Conservation (phyloP, 371 early-diverging fungal species). For the Coemansia sp. region DNA sequence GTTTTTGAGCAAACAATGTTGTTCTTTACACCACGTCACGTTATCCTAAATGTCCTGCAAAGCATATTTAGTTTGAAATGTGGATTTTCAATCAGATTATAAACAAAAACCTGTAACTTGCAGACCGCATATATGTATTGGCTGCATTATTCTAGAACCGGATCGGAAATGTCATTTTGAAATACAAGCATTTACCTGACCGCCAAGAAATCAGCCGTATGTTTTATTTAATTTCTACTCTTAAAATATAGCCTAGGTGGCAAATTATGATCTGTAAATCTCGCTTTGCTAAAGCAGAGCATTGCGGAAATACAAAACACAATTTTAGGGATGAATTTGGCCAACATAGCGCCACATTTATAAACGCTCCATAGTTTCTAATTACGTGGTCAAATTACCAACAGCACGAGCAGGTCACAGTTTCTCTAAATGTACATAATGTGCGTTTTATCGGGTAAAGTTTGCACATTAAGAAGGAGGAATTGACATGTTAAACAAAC, state of each 20-base stretch:
- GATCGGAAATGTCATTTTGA: background rate
- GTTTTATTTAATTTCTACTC: background rate
- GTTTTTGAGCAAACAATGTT: too few relatives aligned
- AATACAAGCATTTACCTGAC: background rate
- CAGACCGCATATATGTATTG: background rate
- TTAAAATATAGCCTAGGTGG: background rate
- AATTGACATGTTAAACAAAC: background rate
- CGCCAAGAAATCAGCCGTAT: background rate
- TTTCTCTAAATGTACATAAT: background rate
- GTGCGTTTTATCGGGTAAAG: background rate
- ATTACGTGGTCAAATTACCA: background rate
- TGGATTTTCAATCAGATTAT: background rate
- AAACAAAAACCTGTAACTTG: background rate
- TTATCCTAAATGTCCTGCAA: too few relatives aligned
- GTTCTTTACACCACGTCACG: too few relatives aligned
- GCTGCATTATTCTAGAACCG: background rate
- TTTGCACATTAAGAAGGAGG: background rate
- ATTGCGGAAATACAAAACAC: too few relatives aligned
- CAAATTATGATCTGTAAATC: background rate
- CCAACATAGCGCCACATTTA: background rate
- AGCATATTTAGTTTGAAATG: too few relatives aligned
- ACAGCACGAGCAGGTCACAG: background rate
- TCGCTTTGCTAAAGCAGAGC: background rate
- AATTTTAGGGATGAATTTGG: background rate
- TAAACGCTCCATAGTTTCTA: background rate